Evolutionary conservation across 352 stramenopile genomes (phyloP).

Genomic region (Globisporangium apiculatum): DNA sequence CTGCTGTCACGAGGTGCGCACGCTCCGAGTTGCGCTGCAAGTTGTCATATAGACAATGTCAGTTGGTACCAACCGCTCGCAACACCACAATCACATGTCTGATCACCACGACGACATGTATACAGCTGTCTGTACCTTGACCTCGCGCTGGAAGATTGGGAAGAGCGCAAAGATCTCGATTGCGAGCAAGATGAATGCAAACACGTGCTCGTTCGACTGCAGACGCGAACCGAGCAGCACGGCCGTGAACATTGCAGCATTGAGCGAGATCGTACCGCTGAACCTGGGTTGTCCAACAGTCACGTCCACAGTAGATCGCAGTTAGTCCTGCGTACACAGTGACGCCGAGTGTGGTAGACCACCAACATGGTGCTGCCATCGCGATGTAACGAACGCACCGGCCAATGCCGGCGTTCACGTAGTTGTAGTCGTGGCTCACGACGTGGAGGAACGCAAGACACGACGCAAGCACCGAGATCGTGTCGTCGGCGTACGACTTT

Average conservation of each 20-base stretch:
- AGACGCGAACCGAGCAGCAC: slow-evolving; percentile 89
- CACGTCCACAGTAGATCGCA: too few species aligned
- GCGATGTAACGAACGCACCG: slow-evolving; percentile 20
- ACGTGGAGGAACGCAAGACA: slow-evolving; percentile 79
- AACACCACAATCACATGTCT: too few species aligned
- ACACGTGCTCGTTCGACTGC: slow-evolving; percentile 88
- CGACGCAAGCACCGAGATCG: slow-evolving; percentile 84
- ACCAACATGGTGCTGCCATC: too few species aligned
- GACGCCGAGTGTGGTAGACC: too few species aligned
- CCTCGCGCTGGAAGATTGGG: slow-evolving; percentile 76
- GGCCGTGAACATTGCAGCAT: slow-evolving; percentile 89
- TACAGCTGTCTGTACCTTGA: slow-evolving; percentile 46
- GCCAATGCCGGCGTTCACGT: slow-evolving; percentile 77
- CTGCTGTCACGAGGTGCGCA: slow-evolving; percentile 57
- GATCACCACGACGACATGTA: slow-evolving; percentile 1
- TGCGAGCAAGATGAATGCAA: slow-evolving; percentile 86
- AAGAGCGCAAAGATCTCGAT: slow-evolving; percentile 90
- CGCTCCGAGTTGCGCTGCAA: slow-evolving; percentile 55
- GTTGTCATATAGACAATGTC: not conserved
- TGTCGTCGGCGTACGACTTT: slow-evolving; percentile 87
- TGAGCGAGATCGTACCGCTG: slow-evolving; percentile 87
- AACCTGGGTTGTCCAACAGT: slow-evolving; percentile 22
- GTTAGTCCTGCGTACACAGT: slow-evolving; percentile 10
- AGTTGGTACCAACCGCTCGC: slow-evolving; percentile 5
- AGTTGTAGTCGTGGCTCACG: slow-evolving; percentile 88